Base-by-base conservation (phyloP, 1,284 basidiomycete genomes). In the Apiotrichum sp. region DNA sequence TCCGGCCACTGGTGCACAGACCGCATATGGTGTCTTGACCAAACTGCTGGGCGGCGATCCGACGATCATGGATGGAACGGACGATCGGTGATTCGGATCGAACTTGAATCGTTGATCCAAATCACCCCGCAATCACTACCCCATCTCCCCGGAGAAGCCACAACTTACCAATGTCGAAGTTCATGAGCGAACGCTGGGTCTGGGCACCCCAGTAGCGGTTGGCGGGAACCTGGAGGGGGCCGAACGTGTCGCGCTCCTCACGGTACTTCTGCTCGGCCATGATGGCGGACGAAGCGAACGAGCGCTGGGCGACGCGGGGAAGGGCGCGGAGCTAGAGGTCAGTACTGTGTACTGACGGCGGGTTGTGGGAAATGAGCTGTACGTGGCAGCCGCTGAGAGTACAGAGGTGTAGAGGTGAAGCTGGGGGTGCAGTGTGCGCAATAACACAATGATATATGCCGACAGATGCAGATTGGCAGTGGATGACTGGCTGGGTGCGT, bases 151-250 rank as follows among this genome's bases (percentile, higher is more conserved):
- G 44, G 32, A 4, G 44, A 33, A 10, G 44, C 44, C 31, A 47
- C 11, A 22, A 55, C 72, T 59, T 52, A 73, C 95, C 96, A 67
- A 99, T 99, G 76, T 98, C 93, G 71, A 99, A 99, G 79, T 99
- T 99, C 77, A 93, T 88, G 64, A 98, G 81, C 33, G 93, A 96
- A 87, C 96, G 84, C 77, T 98, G 96, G 36, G 96, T 99, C 79
- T 98, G 96, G 16, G 95, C 95, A 61, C 96, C 96, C 93, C 95
- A 99, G 80, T 98, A 98, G 55, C 87, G 84, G 71, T 98, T 89
- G 29, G 88, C 85, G 41, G 96, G 95, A 47, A 99, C 96, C 69
- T 90, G 82, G 54, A 99, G 84, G 47, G 68, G 67, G 46, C 76
- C 76, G 57, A 77, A 77, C 6, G 75, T 75, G 60, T 77, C 75